A percentile compares a stretch with the other conserved stretches of the same genome.
These are phyloP conservation scores for Eucommia ulmoides DNA, from an alignment of 257 asterid genomes.

Conservation along the genomic window DNA sequence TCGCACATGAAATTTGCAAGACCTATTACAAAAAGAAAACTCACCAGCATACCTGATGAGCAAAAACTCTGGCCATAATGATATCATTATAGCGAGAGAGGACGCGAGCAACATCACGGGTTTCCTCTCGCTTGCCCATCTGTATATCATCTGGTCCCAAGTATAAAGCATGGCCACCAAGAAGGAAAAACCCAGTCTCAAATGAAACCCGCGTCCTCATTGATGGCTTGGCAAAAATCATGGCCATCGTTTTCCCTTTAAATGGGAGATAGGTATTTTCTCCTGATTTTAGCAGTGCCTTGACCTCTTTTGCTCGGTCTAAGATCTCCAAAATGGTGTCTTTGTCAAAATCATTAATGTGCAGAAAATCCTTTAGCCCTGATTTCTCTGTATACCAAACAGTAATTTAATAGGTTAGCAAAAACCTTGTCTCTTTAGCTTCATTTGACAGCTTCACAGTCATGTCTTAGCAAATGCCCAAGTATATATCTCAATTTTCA, in stretches of 20 bases:
- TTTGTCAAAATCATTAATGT: slow-evolving; percentile 74
- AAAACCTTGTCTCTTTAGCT: background rate
- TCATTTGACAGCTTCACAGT: background rate
- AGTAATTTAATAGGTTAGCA: background rate
- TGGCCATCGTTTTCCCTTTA: slow-evolving; percentile 91
- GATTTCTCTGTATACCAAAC: slow-evolving; percentile 36
- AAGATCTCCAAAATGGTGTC: slow-evolving; percentile 59
- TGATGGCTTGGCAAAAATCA: slow-evolving; percentile 97
- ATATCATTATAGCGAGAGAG: slow-evolving; percentile 90
- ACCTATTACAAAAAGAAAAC: slow-evolving; percentile 10
- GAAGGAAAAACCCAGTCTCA: slow-evolving; percentile 87
- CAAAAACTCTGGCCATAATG: slow-evolving; percentile 96
- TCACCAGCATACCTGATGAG: slow-evolving; percentile 93
- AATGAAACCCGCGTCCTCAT: slow-evolving; percentile 99
- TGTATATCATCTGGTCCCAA: slow-evolving; percentile 93
- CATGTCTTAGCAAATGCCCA: background rate
- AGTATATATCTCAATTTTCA: background rate
- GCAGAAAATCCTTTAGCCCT: slow-evolving; percentile 69
- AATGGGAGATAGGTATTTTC: slow-evolving; percentile 85
- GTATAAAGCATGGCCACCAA: slow-evolving; percentile 93
- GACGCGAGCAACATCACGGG: slow-evolving; percentile 96
- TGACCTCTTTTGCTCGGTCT: slow-evolving; percentile 80
- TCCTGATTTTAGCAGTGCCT: slow-evolving; percentile 77
- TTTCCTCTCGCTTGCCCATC: slow-evolving; percentile 98
- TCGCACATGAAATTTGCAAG: background rate